Base-by-base conservation (phyloP, 371 early-diverging fungal genomes). In the Amoeboaphelidium occidentale region DNA sequence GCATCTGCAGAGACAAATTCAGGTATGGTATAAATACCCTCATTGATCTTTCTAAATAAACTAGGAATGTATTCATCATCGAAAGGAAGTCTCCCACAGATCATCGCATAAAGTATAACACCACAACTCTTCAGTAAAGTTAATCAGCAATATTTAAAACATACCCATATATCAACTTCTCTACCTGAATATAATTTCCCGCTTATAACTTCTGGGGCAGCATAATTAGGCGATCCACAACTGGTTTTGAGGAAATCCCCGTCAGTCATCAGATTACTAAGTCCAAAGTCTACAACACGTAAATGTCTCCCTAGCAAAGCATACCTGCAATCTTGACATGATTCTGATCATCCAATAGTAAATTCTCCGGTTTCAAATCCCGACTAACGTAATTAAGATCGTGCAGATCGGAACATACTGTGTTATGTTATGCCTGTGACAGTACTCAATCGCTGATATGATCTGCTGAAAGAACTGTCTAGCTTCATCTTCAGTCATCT, bases 161-260 rank as follows among this genome's bases (percentile, higher is more conserved):
- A 86, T 57, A 85, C 84, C 98, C 98, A 99, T 1, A 97, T 85
- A 69, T 99, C 99, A 2, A 97, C 90, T 64, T 96, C 98, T 3
- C 96, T 90, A 12, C 97, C 97, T 23, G 85, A 85, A 58, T 98
- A 98, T 27, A 85, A 59, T 50, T 78, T 81, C 62, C 89, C 90
- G 45, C 80, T 80, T 50, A 92, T 88, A 13, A 91, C 92, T 65
- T 96, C 96, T 39, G 96, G 96, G 2, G 72, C 69, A 3, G 72
- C 72, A 52, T 72, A 72, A 53, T 69, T 68, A 20, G 72, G 72
- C 58, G 76, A 76, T 13, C 87, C 92, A 65, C 92, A 94, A 53
- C 83, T 82, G 10, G 96, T 94, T 59, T 84, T 86, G 49, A 91
- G 61, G 59, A 91, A 90, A 55, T 92, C 89, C 41, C 92, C 92